These are phyloP conservation scores for Thelonectria rubi DNA, from an alignment of 2,329 filamentous ascomycete species.

Conservation along the genomic window DNA sequence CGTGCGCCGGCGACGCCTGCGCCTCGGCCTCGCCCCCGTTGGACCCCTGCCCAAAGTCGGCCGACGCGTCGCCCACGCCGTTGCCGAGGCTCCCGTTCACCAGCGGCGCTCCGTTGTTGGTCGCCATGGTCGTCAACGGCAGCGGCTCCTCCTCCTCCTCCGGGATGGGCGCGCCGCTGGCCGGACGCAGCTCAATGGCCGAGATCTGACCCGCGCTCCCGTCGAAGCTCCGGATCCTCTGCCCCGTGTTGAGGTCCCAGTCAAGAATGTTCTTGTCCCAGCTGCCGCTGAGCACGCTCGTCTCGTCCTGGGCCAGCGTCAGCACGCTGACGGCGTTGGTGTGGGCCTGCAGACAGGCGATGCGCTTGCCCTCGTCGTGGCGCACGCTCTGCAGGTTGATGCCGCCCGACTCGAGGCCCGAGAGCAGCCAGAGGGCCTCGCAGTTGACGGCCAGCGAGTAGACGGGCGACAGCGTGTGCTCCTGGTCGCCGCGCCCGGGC, in stretches of 20 bases:
- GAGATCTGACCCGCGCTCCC: constrained; percentile 86
- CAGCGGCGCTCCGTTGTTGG: constrained; percentile 74
- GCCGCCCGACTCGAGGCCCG: constrained; percentile 86
- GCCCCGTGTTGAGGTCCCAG: constrained; percentile 92
- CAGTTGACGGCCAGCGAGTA: constrained; percentile 94
- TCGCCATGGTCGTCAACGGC: constrained; percentile 75
- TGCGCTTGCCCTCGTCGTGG: constrained; percentile 92
- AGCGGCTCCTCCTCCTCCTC: constrained; percentile 70
- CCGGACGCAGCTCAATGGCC: constrained; percentile 83
- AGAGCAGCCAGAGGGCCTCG: constrained; percentile 89
- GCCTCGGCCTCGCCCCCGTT: constrained; percentile 54
- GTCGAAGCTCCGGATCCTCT: constrained; percentile 78
- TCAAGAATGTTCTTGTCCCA: constrained; percentile 97
- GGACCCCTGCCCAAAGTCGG: constrained; percentile 37
- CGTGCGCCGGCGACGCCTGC: constrained; percentile 74
- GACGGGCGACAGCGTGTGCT: constrained; percentile 81
- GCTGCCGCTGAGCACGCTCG: constrained; percentile 86
- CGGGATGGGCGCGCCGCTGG: constrained; percentile 78
- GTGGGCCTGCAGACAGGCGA: constrained; percentile 82
- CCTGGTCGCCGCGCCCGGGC: constrained; percentile 59
- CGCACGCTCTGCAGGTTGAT: constrained; percentile 95
- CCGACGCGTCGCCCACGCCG: constrained; percentile 33
- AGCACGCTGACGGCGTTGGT: constrained; percentile 92
- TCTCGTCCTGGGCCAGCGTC: constrained; percentile 83
- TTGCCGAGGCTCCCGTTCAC: constrained; percentile 57